Base-by-base conservation (phyloP, 345 rosid genomes). In the Gossypium herbaceum region DNA sequence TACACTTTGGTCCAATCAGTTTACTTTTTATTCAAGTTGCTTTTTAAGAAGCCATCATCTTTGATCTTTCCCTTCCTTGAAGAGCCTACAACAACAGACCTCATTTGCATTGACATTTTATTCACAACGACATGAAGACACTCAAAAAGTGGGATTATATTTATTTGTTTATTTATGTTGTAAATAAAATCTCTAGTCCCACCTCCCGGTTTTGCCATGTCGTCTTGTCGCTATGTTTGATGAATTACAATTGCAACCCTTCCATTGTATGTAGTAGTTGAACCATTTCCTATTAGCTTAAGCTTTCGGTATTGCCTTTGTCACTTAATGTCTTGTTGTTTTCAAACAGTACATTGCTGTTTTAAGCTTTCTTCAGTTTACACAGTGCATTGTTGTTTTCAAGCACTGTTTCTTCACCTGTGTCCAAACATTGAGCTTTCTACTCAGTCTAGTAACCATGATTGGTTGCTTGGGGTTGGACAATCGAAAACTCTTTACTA, bases 1-100 rank as follows among this genome's bases (percentile, higher is more conserved):
- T 52, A 79, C 73, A 75, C 44, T 64, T 78, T 79, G 6, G 84
- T 81, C 81, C 9, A 61, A 54, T 72, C 68, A 25, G 52, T 52
- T 63, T 4, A 34, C 41, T 34, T 34, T 34, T 34, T 34, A 34
- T 34, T 64, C 11, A 19, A 41, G 68, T 64, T 64, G 68, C 50
- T 44, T 64, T 63, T 17, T 41, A 64, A 39, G 48, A 64, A 41
- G 48, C 68, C 34, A 29, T 29, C 48, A 39, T n/a, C 47, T 63
- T 39, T 63, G 41, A 34, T 13, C 52, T 9, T 48, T 54, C 51
- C 54, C 54, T 41, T 25, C 45, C 51, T 43, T 65, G 6, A 51
- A 51, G 7, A 9, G 68, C 25, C 68, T 64, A 64, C 24, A 0
- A 50, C 10, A 44, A 12, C 34, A 13, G 72, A 68, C 41, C 34